Evolutionary conservation across 306 rosid genomes (phyloP).

Genomic region (Albizia julibrissin): DNA sequence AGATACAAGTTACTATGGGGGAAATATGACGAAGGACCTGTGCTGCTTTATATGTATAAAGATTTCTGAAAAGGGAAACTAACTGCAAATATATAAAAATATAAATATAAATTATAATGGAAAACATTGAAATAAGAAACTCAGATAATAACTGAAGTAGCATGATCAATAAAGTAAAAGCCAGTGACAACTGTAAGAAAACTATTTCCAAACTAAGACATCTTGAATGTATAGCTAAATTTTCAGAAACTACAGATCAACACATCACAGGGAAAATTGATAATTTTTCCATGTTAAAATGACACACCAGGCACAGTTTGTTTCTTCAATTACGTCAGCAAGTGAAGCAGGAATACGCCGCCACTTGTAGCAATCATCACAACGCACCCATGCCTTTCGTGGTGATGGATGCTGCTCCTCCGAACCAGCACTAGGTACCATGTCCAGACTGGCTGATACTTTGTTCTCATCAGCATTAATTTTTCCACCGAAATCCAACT

Average conservation of each 20-base stretch:
- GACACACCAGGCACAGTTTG: conserved; percentile 77
- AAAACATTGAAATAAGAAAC: conserved; percentile 22
- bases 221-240: not conserved
- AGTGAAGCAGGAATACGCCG: conserved; percentile 84
- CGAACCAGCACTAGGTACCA: conserved; percentile 45
- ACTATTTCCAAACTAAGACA: conserved; percentile 14
- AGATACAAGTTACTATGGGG: conserved; percentile 16
- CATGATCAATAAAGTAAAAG: conserved; percentile 20
- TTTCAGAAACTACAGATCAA: conserved; percentile 17
- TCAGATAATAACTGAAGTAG: conserved; percentile 22
- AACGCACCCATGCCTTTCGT: conserved; percentile 87
- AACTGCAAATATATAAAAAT: conserved; percentile 24
- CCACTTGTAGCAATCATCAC: conserved; percentile 97
- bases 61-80: not conserved
- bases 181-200: conserved; percentile 16
- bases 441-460: conserved; percentile 38
- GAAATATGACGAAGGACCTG: not conserved
- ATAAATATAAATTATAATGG: not conserved
- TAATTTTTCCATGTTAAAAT: conserved; percentile 20
- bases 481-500: conserved; percentile 48
- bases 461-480: conserved; percentile 31
- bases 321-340: conserved; percentile 81
- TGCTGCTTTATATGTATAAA: not conserved
- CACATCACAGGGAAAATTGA: conserved; percentile 16
- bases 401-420: conserved; percentile 60